Conservation (phyloP, 495 filamentous ascomycete species). For the Immersiella caudata region DNA sequence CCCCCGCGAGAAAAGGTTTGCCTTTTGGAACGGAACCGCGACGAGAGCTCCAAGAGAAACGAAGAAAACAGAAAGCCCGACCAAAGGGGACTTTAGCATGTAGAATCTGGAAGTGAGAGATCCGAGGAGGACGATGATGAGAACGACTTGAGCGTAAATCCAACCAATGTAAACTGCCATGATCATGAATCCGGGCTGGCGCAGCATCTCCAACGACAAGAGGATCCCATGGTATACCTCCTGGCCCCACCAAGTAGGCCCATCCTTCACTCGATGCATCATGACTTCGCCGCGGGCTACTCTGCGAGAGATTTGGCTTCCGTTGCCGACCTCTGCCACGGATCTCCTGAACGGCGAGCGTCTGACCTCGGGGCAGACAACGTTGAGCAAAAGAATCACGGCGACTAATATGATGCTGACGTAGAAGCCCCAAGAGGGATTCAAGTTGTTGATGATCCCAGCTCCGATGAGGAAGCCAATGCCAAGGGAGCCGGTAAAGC, state of each 20-base stretch:
- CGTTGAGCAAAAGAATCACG: constrained; percentile 63
- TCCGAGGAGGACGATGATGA: constrained; percentile 71
- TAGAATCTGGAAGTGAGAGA: constrained; percentile 67
- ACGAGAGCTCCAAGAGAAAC: constrained; percentile 67
- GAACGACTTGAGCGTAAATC: constrained; percentile 73
- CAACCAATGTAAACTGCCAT: constrained; percentile 72
- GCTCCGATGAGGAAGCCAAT: constrained; percentile 72
- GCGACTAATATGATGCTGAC: constrained; percentile 65
- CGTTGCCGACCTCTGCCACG: constrained; percentile 62
- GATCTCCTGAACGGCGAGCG: constrained; percentile 65
- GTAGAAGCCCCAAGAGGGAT: constrained; percentile 74
- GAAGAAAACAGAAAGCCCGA: constrained; percentile 64
- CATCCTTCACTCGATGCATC: constrained; percentile 68
- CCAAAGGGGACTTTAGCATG: constrained; percentile 59
- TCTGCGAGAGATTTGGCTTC: constrained; percentile 55
- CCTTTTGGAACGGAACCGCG: constrained; percentile 72
- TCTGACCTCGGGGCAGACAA: constrained; percentile 66
- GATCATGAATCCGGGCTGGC: constrained; percentile 70
- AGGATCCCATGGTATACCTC: constrained; percentile 72
- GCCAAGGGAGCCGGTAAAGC: constrained; percentile 66
- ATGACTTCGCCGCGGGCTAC: constrained; percentile 73
- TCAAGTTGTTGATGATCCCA: constrained; percentile 59
- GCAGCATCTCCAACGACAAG: constrained; percentile 66
- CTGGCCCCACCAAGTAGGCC: constrained; percentile 73
- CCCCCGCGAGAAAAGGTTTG: constrained; percentile 63